Percentiles rank a stretch among this genome's conserved stretches.
Conservation (phyloP, 768 basidiomycete species). For the Phaeotremella skinneri region DNA sequence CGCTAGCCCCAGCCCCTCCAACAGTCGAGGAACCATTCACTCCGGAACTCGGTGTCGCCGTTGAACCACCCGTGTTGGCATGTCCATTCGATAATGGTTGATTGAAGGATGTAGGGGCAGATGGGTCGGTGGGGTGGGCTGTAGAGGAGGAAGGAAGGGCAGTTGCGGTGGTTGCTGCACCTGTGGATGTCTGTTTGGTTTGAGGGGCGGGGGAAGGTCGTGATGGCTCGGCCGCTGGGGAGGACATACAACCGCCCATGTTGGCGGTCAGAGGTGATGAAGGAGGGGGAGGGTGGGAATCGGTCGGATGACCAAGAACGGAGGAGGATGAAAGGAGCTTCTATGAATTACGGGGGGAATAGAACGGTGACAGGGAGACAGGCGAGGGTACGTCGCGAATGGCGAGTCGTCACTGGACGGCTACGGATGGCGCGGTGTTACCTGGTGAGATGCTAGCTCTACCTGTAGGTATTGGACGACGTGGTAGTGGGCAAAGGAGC, state of each 20-base stretch:
- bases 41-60: slow-evolving; percentile 4
- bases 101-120: slow-evolving; percentile 6
- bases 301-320: no score
- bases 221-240: slow-evolving; percentile 26
- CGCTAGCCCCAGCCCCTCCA: not conserved
- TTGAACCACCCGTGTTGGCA: slow-evolving; percentile 18
- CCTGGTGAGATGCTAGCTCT: no score
- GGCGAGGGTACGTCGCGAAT: no score
- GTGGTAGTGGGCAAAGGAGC: no score
- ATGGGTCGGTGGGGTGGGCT: slow-evolving; percentile 9
- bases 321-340: no score
- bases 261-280: slow-evolving; percentile 11
- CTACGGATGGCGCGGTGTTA: no score
- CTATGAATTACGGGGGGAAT: no score
- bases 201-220: slow-evolving; percentile 14
- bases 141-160: not conserved
- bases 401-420: no score
- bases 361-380: no score
- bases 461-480: no score
- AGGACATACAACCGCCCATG: slow-evolving; percentile 49
- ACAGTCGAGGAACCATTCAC: slow-evolving; percentile 4
- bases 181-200: slow-evolving; percentile 15
- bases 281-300: not conserved
- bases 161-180: slow-evolving; percentile 12
- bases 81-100: slow-evolving; percentile 5